Base-by-base conservation (phyloP, 2,329 filamentous ascomycete genomes). In the Cercospora janseana region DNA sequence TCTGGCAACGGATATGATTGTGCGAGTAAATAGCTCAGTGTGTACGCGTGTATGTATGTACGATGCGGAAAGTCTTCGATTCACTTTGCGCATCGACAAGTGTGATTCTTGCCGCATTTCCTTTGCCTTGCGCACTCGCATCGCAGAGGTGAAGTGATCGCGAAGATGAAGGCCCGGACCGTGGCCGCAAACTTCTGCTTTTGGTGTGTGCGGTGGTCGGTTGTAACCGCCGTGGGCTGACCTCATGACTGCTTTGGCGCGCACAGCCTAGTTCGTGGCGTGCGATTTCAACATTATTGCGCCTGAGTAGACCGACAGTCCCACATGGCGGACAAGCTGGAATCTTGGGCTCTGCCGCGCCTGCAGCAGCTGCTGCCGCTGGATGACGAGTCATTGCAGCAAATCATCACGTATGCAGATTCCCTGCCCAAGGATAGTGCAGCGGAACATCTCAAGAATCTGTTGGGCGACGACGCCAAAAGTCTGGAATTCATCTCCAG, bases 401-500 rank as follows among this genome's bases (percentile, higher is more conserved):
- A 97, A 66, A 80, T 96, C 34, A 77, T 97, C 58, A 82, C 88
- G 40, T 96, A 96, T 68, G 83, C 88, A 2, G 75, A 81, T 27
- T 86, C 83, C 0, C 78, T 97, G 6, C 83, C 89, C 15, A 90
- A 86, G 64, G 72, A 82, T 44, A 87, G 86, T 57, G 87, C 88
- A 10, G 89, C 83, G 43, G 84, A 90, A 32, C 89, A 97, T 69
- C 85, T 98, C 54, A 86, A 84, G 68, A 89, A 93, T 64, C 75
- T 98, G 46, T 79, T 98, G 0, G 93, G 92, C 42, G 89, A 95
- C 67, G 90, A 87, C 5, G 81, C 90, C 1, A 83, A 86, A 60
- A 79, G 81, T 2, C 69, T 87, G 44, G 83, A 87, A 60, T 88
- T 88, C 64, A 87, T 88, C 53, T 76, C 83, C 16, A 79, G 79